A percentile compares a stretch with the other conserved stretches of the same genome.
These are phyloP conservation scores for Colletotrichum sp. DNA, from an alignment of 2,329 filamentous ascomycete species.

Conservation along the genomic window DNA sequence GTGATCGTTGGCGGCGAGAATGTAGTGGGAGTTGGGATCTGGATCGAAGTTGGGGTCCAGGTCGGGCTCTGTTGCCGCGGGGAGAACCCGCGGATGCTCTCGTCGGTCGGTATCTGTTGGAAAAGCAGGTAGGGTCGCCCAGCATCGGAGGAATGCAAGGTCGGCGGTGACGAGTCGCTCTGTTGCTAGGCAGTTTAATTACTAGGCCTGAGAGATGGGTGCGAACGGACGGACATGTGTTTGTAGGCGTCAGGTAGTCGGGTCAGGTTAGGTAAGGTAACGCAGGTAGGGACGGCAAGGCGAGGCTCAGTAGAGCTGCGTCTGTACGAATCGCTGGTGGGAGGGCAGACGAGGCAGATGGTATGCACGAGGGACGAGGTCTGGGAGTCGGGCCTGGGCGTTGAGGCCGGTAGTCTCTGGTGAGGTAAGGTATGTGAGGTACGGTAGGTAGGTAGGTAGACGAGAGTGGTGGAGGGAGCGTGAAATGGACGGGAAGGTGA, in stretches of 20 bases:
- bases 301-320: not conserved
- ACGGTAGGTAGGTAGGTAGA: not conserved
- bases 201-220: not conserved
- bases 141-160: slow-evolving; percentile 12
- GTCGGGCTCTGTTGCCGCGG: slow-evolving; percentile 43
- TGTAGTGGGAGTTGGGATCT: slow-evolving; percentile 34
- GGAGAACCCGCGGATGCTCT: slow-evolving; percentile 37
- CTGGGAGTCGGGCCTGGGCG: slow-evolving; percentile 7
- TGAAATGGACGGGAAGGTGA: slow-evolving; percentile 14
- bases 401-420: not conserved
- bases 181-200: slow-evolving; percentile 16
- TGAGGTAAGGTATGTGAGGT: not conserved
- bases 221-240: not conserved
- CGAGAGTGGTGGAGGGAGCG: not conserved
- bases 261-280: not conserved
- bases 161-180: slow-evolving; percentile 17
- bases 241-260: not conserved
- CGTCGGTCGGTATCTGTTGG: slow-evolving; percentile 11
- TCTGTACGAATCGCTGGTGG: not conserved
- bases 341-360: not conserved
- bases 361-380: slow-evolving; percentile 2
- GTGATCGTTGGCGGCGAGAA: slow-evolving; percentile 66
- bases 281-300: not conserved
- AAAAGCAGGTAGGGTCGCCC: not conserved
- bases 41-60: slow-evolving; percentile 41